Base-by-base conservation (phyloP, 257 asterid species). In the Solanum ahanhuiri region DNA sequence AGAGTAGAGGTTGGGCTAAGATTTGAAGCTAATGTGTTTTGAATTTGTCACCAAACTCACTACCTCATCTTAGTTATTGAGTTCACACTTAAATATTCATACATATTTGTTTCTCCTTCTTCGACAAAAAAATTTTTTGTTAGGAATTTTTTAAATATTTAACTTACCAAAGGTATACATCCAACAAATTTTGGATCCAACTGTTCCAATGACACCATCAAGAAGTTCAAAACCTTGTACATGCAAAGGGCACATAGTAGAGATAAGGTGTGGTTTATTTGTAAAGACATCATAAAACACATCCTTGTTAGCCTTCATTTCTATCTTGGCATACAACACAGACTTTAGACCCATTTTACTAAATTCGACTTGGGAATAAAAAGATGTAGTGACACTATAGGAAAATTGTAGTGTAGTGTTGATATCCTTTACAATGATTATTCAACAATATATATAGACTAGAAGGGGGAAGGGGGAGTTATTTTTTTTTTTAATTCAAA, bases 231-330 rank as follows among this genome's bases (percentile, higher is more conserved):
- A 85, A 18, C 70, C 82, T 39, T 88, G 83, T 7, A 85, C 28
- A 43, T 82, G 86, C 6, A 5, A 73, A 30, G 88, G 88, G 77
- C 28, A 17, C 9, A 76, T 69, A 2, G n/a, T 73, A 39, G 89
- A 86, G 30, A 87, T 25, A 7, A 85, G 51, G 23, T 87, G 88
- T 12, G 91, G 88, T 30, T 70, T 89, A 31, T 67, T 17, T 34
- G 67, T 70, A 23, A 87, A 39, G 22, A 85, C 1, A 25, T 89
- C 89, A 81, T 87, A 86, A 30, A 69, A 15, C n/a, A 69, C 76
- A 69, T 69, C 39, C 2, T 69, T 28, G 6, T 30, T 14, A 3
- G 43, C 23, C 3, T 70, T 70, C 23, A 31, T 20, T 70, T 70
- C 77, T 31, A 70, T 2, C 12, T 70, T 31, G 85, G 75, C 25